Percentiles rank a stretch among this genome's conserved stretches.
These are phyloP conservation scores for Agmasoma carcini DNA, from an alignment of 371 early-diverging fungal genomes.

Conservation along the genomic window DNA sequence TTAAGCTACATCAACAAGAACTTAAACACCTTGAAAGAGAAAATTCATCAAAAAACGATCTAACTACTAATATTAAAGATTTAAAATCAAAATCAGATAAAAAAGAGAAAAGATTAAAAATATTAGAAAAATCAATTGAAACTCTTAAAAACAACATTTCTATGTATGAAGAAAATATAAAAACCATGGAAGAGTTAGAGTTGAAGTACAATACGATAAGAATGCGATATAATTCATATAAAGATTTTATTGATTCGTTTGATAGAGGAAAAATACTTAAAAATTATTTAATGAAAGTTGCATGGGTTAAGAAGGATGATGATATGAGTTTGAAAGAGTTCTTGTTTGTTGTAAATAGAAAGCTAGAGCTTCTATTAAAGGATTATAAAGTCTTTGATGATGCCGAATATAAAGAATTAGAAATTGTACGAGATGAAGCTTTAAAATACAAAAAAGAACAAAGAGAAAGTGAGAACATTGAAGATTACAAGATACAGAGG, in stretches of 20 bases:
- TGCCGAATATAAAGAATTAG: neutral
- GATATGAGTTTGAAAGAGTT: neutral
- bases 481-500: neutral
- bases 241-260: neutral
- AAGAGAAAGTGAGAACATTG: neutral
- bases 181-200: constrained; percentile 2
- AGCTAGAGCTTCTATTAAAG: neutral
- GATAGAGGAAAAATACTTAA: neutral
- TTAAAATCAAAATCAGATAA: neutral
- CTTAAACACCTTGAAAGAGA: constrained; percentile 59
- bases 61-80: constrained; percentile 39
- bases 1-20: constrained; percentile 59
- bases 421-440: neutral
- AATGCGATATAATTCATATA: neutral
- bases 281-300: constrained; percentile 1
- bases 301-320: neutral
- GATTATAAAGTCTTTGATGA: neutral
- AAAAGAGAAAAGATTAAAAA: constrained; percentile 2
- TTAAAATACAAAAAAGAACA: constrained; percentile 3
- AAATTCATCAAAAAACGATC: constrained; percentile 61
- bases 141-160: neutral
- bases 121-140: neutral
- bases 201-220: constrained; percentile 13
- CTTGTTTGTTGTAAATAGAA: neutral
- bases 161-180: neutral